Evolutionary conservation across 164 flowering plant species (phyloP), one percentile per base, ranked within the genome.

Genomic region (Umbilicus rupestris): DNA sequence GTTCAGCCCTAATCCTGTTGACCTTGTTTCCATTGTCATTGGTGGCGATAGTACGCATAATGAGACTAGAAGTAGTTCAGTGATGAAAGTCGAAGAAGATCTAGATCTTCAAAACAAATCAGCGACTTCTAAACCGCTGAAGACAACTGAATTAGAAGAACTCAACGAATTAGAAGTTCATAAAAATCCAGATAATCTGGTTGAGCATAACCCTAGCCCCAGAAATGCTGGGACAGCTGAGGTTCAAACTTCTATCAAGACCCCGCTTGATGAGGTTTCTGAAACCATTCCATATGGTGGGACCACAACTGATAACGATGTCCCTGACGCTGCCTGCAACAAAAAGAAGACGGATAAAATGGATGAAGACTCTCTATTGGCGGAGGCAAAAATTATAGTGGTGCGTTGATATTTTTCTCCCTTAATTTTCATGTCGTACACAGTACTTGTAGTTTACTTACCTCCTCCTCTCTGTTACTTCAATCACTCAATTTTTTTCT

Each of bases 371-470:
- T 84, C 83, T 41, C 71, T 90, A 64, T 70, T 92, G 78, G 84
- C 89, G 74, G 92, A 95, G 79, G 99, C 97, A 45, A 79, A 81
- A 7, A 78, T 72, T 68, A 86, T 92, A 70, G 84, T 88, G 94
- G 99, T 95, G 67, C 31, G 33, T 55, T 28, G 60, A 28, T 55
- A 55, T 26, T 55, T 28, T 10, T 52, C 30, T 55, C 3, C 19
- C 17, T 55, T 12, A 33, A 55, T 1, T 55, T 28, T 28, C 31
- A 26, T 55, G 33, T 28, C 12, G 17, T 22, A 20, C 24, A 5
- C 7, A 49, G 33, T 55, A 26, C 60, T 30, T 55, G 4, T 30
- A 26, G 17, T 11, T 28, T 29, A 26, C 7, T 55, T 41, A 28
- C 42, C 64, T 62, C 24, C 7, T 28, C 39, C 63, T n/a, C n/a